Base-by-base conservation (phyloP, 331 rosid genomes). In the Acacia pycnantha region DNA sequence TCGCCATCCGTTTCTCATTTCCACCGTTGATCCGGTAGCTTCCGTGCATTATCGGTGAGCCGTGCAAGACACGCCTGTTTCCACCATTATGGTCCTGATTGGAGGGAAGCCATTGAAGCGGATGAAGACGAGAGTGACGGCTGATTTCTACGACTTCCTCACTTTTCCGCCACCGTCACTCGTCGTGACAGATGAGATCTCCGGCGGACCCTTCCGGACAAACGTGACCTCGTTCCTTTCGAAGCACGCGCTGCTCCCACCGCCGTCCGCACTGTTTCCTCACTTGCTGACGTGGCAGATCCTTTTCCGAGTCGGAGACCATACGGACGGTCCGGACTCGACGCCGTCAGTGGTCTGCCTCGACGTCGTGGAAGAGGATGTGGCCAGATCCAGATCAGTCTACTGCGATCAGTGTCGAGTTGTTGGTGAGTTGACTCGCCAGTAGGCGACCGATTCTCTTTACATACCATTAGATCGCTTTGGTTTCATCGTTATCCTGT, bases 381-480 rank as follows among this genome's bases (percentile, higher is more conserved):
- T 96, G 66, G 86, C 97, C 86, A 89, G 90, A 92, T 96, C 99
- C 50, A 92, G 98, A 90, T 90, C 92, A 43, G 85, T 88, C 61
- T 92, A 92, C 75, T 96, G 99, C 84, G 98, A 94, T 64, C 98
- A 96, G 88, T 96, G 99, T 90, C 94, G 99, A 81, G 97, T 96
- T 82, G 97, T 96, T 59, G 99, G 99, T 94, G 93, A 94, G 97
- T 94, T 79, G 80, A 84, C 84, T 85, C 92, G 73, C 80, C 66
- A 68, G 68, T 82, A 61, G 2, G 47, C 77, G 83, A 35, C 74
- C 84, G 79, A 53, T 82, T 65, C 77, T 74, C 16, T 82, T 77
- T 77, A 31, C 77, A 73, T 73, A 2, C 4, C 70, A 26, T 21
- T n/a, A 16, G 19, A 44, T 79, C 82, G 68, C 84, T 82, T 78